Percentiles rank a stretch among this genome's conserved stretches.
phyloP scores from a whole-genome alignment of 78 protist species.

The Dictyostelium discoideum region DNA sequence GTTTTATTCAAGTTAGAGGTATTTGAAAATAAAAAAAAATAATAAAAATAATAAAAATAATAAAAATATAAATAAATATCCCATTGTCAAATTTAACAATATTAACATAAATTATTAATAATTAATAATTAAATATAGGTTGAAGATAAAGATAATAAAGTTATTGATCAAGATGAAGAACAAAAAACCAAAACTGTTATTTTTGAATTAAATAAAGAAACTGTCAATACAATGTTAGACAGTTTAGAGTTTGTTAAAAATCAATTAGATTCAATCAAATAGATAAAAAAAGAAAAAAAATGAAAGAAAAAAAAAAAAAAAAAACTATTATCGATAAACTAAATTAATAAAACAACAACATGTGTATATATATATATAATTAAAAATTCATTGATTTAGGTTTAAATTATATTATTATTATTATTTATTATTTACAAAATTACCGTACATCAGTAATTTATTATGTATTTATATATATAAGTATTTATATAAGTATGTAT shows the following conservation, averaged over 20 bases:
- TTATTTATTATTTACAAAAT: not conserved
- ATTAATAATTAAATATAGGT: not conserved
- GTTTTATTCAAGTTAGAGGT: constrained; percentile 81
- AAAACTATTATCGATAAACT: not conserved
- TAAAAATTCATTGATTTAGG: not conserved
- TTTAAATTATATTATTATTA: not conserved
- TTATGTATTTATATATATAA: not conserved
- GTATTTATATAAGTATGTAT: not conserved
- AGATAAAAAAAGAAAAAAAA: not conserved
- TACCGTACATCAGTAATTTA: not conserved
- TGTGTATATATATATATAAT: not conserved
- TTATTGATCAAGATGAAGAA: not conserved
- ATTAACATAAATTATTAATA: too few species aligned
- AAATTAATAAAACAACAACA: not conserved
- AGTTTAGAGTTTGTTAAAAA: constrained; percentile 82
- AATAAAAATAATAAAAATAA: not conserved
- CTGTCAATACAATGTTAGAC: constrained; percentile 86
- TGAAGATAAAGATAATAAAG: constrained; percentile 31
- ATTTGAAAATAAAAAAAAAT: not conserved
- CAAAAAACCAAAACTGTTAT: constrained; percentile 35
- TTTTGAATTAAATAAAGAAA: constrained; percentile 85
- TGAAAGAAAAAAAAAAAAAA: not conserved
- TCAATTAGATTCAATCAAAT: constrained; percentile 82
- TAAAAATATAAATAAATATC: too few species aligned
- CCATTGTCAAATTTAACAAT: too few species aligned